These are phyloP conservation scores for Chlamydomonas applanata DNA, from an alignment of 139 green algal species.

Conservation along the genomic window DNA sequence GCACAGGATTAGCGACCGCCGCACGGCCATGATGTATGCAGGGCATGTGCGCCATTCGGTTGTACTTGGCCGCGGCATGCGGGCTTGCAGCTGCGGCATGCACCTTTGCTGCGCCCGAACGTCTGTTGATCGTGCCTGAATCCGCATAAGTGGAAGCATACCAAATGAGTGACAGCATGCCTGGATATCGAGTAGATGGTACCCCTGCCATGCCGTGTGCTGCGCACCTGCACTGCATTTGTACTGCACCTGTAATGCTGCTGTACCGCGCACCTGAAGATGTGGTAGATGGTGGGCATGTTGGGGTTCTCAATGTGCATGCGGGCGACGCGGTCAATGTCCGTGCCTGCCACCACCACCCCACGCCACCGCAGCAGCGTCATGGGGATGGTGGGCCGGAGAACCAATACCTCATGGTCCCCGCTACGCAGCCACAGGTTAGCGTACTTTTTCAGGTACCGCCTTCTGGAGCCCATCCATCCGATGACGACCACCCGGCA, in stretches of 20 bases:
- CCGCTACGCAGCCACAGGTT: slow-evolving; percentile 29
- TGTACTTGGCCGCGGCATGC: no score
- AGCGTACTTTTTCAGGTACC: slow-evolving; percentile 46
- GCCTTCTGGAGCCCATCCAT: slow-evolving; percentile 39
- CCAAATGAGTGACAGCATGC: no score
- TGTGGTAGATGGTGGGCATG: slow-evolving; percentile 47
- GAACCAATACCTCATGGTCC: slow-evolving; percentile 33
- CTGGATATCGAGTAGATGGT: neutral
- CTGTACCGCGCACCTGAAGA: slow-evolving; percentile 43
- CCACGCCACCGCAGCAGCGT: slow-evolving; percentile 36
- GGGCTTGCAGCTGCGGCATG: no score
- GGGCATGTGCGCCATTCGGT: no score
- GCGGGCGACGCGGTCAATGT: slow-evolving; percentile 37
- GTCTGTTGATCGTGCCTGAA: no score
- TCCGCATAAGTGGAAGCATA: no score
- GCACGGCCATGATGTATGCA: no score
- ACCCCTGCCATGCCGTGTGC: neutral
- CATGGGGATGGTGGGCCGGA: slow-evolving; percentile 29
- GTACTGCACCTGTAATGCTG: no score
- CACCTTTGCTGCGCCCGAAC: no score
- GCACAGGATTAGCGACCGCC: no score
- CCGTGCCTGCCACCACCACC: slow-evolving; percentile 31
- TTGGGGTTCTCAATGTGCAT: slow-evolving; percentile 35
- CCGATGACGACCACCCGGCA: slow-evolving; percentile 40
- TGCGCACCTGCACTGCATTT: no score